Evolutionary conservation across 2,329 filamentous ascomycete genomes (phyloP).

Genomic region (Hypoxylon sp.): DNA sequence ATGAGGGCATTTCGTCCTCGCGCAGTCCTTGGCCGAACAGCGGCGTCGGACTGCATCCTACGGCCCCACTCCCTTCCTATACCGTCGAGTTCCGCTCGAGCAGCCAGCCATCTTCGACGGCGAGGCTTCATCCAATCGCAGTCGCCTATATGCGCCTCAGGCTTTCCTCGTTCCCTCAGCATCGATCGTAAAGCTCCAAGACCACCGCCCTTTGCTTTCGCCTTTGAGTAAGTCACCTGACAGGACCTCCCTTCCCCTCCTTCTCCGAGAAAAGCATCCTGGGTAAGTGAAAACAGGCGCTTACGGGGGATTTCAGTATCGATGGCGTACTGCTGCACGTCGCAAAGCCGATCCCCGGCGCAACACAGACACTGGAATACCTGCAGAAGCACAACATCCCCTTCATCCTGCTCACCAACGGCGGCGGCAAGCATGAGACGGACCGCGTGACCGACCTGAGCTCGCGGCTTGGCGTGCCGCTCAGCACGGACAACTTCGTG

Average conservation of each 20-base stretch:
- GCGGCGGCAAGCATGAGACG: slow-evolving; percentile 83
- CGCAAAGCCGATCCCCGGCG: slow-evolving; percentile 79
- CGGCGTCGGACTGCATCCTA: slow-evolving; percentile 13
- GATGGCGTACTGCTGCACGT: slow-evolving; percentile 94
- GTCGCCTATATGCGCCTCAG: neutral
- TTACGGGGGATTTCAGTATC: slow-evolving; percentile 60
- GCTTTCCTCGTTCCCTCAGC: slow-evolving; percentile 7
- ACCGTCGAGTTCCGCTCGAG: slow-evolving; percentile 12
- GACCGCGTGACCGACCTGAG: slow-evolving; percentile 76
- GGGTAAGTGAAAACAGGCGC: neutral
- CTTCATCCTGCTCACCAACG: slow-evolving; percentile 95
- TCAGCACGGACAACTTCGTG: slow-evolving; percentile 76
- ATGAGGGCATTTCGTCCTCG: slow-evolving; percentile 29
- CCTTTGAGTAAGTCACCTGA: slow-evolving; percentile 47
- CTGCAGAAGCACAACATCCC: slow-evolving; percentile 80
- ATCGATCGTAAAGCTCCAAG: slow-evolving; percentile 10
- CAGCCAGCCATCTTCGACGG: neutral
- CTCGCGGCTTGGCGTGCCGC: slow-evolving; percentile 67
- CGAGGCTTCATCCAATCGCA: slow-evolving; percentile 1
- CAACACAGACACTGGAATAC: slow-evolving; percentile 74
- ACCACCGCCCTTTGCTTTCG: slow-evolving; percentile 44
- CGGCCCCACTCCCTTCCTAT: slow-evolving; percentile 12
- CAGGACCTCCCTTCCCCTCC: slow-evolving; percentile 1
- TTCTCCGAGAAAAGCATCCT: neutral
- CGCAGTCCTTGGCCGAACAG: slow-evolving; percentile 5